phyloP scores from a whole-genome alignment of 345 rosid species.

The Salix koriyanagi region DNA sequence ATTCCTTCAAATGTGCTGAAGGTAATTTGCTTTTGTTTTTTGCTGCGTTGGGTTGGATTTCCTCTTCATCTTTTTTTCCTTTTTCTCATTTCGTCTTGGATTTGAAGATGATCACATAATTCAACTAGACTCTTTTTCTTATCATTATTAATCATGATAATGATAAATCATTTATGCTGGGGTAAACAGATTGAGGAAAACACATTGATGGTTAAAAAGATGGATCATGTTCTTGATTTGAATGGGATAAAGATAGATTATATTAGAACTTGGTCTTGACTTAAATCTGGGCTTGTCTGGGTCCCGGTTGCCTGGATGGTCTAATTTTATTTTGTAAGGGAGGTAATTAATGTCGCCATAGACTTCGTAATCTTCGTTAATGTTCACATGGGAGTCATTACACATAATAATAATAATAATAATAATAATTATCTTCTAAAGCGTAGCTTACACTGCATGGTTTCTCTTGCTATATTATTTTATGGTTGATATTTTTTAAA shows the following conservation, averaged over 20 bases:
- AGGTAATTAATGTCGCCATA: background rate
- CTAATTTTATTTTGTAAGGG: background rate
- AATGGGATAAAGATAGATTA: background rate
- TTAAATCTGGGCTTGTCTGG: constrained; percentile 13
- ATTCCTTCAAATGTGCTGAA: constrained; percentile 5
- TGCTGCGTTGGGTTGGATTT: background rate
- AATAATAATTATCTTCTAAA: no score
- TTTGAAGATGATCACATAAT: constrained; percentile 13
- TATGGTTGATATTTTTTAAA: no score
- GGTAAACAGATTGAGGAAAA: background rate
- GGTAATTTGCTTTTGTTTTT: background rate
- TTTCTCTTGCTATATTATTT: no score
- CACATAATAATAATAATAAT: background rate
- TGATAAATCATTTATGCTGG: background rate
- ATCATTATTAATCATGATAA: background rate
- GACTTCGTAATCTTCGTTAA: background rate
- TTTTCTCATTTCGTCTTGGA: background rate
- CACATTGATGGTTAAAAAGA: background rate
- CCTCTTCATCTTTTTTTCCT: background rate
- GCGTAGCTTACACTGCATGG: no score
- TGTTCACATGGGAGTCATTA: background rate
- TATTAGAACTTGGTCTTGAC: background rate
- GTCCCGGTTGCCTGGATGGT: constrained; percentile 18
- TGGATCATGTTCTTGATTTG: constrained; percentile 13
- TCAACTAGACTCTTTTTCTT: background rate